phyloP scores from a whole-genome alignment of 805 yeast species.

The Myxozyma kluyveri region DNA sequence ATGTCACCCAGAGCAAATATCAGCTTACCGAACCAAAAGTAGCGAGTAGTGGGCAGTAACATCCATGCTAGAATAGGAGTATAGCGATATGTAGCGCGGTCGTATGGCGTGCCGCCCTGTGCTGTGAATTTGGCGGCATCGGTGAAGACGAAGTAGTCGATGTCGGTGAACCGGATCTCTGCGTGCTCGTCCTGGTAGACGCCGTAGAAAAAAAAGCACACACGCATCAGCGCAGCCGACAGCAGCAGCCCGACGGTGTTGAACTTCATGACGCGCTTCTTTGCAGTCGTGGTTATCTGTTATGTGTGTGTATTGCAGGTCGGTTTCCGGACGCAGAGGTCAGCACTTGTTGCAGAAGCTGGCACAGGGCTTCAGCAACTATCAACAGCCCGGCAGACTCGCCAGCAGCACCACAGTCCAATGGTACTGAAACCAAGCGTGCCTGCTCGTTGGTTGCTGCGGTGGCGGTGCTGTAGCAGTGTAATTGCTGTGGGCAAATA shows the following conservation, averaged over 20 bases:
- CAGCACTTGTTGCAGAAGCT: too few relatives aligned
- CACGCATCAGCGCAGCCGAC: slow-evolving; percentile 42
- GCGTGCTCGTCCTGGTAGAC: slow-evolving; percentile 78
- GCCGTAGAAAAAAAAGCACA: slow-evolving; percentile 72
- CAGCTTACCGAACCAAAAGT: slow-evolving; percentile 70
- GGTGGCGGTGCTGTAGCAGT: too few relatives aligned
- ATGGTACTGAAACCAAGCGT: too few relatives aligned
- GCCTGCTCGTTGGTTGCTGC: too few relatives aligned
- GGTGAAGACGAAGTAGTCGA: slow-evolving; percentile 89
- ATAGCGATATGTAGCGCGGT: slow-evolving; percentile 84
- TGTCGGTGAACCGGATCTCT: slow-evolving; percentile 86
- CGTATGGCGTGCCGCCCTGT: slow-evolving; percentile 68
- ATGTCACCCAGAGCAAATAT: slow-evolving; percentile 76
- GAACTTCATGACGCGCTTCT: slow-evolving; percentile 22
- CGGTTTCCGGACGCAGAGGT: too few relatives aligned
- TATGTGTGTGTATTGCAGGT: too few relatives aligned
- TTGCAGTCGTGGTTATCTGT: too few relatives aligned
- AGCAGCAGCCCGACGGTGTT: slow-evolving; percentile 19
- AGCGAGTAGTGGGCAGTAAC: slow-evolving; percentile 61
- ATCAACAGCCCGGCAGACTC: too few relatives aligned
- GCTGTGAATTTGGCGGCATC: slow-evolving; percentile 80
- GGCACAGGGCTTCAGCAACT: too few relatives aligned
- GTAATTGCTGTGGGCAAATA: too few relatives aligned
- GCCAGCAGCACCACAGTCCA: too few relatives aligned
- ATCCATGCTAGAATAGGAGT: slow-evolving; percentile 89